Conservation (phyloP, 257 asterid genomes). For the Galeopsis tetrahit region DNA sequence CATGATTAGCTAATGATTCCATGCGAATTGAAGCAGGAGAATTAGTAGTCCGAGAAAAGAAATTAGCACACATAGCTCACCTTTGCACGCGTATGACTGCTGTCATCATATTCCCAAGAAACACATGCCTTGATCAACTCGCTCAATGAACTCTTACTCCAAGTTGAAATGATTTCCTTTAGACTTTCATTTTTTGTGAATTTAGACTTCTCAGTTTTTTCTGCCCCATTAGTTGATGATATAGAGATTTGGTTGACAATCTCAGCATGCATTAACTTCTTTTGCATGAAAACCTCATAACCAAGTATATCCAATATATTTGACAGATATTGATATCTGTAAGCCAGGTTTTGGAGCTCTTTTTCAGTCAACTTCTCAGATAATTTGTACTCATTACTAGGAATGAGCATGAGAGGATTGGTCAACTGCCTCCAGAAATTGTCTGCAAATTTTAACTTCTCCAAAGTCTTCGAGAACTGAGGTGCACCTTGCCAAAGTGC, state of each 20-base stretch:
- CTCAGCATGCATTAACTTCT: slow-evolving; percentile 65
- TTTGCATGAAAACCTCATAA: slow-evolving; percentile 80
- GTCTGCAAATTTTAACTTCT: slow-evolving; percentile 59
- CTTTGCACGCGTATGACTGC: slow-evolving; percentile 58
- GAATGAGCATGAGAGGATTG: slow-evolving; percentile 46
- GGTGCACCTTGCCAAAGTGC: slow-evolving; percentile 96
- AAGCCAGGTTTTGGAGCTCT: slow-evolving; percentile 53
- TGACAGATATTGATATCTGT: slow-evolving; percentile 59
- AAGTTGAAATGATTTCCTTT: slow-evolving; percentile 59
- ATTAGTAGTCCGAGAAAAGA: slow-evolving; percentile 17
- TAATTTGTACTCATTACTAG: slow-evolving; percentile 37
- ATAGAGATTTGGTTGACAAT: slow-evolving; percentile 51
- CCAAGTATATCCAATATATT: slow-evolving; percentile 71
- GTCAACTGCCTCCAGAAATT: slow-evolving; percentile 77
- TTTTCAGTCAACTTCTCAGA: slow-evolving; percentile 45
- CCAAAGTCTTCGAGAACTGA: slow-evolving; percentile 71
- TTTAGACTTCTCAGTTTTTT: slow-evolving; percentile 39
- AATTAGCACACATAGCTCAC: slow-evolving; percentile 46
- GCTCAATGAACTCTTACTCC: slow-evolving; percentile 63
- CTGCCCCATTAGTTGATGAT: slow-evolving; percentile 43
- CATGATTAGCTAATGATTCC: slow-evolving; percentile 9
- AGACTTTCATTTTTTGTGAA: slow-evolving; percentile 42
- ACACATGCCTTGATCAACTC: slow-evolving; percentile 74
- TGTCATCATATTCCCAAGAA: slow-evolving; percentile 59
- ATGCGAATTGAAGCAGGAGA: slow-evolving; percentile 13